phyloP scores from a whole-genome alignment of 768 basidiomycete genomes.

The Boletales sp. region DNA sequence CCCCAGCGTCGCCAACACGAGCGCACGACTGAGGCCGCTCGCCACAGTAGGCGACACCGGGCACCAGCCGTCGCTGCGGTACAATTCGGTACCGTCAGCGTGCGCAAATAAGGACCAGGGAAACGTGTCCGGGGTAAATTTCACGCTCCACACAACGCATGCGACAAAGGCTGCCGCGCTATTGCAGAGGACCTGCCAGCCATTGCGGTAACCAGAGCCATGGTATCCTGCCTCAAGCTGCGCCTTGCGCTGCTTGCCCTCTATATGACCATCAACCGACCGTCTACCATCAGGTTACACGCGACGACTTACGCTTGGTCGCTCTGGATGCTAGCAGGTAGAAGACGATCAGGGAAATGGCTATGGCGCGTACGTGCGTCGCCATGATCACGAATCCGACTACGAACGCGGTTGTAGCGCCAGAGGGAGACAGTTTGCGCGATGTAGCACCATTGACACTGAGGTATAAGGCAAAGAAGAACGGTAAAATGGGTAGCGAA shows the following conservation, averaged over 20 bases:
- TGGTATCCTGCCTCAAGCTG: slow-evolving; percentile 76
- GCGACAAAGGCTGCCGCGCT: slow-evolving; percentile 63
- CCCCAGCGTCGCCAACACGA: slow-evolving; percentile 68
- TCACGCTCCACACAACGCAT: slow-evolving; percentile 58
- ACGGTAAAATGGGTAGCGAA: slow-evolving; percentile 38
- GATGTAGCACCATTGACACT: slow-evolving; percentile 68
- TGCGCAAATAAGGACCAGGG: slow-evolving; percentile 32
- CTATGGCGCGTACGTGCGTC: slow-evolving; percentile 62
- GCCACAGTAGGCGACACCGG: slow-evolving; percentile 45
- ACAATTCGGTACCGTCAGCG: slow-evolving; percentile 21
- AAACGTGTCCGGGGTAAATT: slow-evolving; percentile 45
- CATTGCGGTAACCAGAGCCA: slow-evolving; percentile 68
- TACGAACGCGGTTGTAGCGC: slow-evolving; percentile 27
- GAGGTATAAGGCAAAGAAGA: slow-evolving; percentile 50
- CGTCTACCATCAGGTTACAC: not conserved
- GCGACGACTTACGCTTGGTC: slow-evolving; percentile 61
- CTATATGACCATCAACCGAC: slow-evolving; percentile 30
- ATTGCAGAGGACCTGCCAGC: slow-evolving; percentile 82
- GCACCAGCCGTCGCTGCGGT: slow-evolving; percentile 55
- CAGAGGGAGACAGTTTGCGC: slow-evolving; percentile 71
- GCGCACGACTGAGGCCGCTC: slow-evolving; percentile 52
- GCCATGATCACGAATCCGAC: slow-evolving; percentile 57
- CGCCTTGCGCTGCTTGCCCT: slow-evolving; percentile 72
- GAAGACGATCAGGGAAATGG: slow-evolving; percentile 65
- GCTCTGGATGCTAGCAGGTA: slow-evolving; percentile 80